Conservation (phyloP, 2,329 filamentous ascomycete species). For the Cladosporium colombiae region DNA sequence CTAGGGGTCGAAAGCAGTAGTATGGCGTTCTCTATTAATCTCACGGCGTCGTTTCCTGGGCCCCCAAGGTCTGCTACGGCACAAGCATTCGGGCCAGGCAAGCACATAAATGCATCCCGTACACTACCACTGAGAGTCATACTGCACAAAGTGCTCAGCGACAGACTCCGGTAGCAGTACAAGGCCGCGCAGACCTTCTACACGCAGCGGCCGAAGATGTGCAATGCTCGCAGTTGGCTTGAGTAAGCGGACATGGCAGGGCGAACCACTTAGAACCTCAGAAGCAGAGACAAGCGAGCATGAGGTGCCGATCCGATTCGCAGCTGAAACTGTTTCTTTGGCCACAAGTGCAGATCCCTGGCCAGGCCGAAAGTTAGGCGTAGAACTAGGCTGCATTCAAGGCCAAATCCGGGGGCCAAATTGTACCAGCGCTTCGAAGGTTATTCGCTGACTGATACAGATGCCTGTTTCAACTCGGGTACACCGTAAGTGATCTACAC, state of each 20-base stretch:
- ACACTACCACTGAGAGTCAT: background rate
- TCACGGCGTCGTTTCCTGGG: background rate
- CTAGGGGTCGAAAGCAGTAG: background rate
- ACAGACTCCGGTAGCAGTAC: background rate
- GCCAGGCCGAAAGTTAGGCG: background rate
- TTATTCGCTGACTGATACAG: constrained; percentile 5
- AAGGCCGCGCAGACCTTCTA: background rate
- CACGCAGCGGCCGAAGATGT: background rate
- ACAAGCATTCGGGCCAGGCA: background rate
- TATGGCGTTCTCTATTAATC: background rate
- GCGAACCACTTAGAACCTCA: background rate
- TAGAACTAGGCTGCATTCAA: background rate
- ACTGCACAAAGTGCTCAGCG: background rate
- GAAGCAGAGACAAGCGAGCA: background rate
- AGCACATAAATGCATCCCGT: background rate
- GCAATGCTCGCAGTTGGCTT: constrained; percentile 8
- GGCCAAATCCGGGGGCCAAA: background rate
- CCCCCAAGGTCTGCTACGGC: background rate
- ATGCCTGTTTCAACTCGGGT: background rate
- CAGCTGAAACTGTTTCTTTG: constrained; percentile 9
- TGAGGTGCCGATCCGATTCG: background rate
- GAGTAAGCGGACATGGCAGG: background rate
- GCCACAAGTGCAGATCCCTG: constrained; percentile 1
- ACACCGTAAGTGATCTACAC: constrained; percentile 10
- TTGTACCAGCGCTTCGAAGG: background rate